Evolutionary conservation across 1,139 yeast genomes (phyloP), one percentile per base, ranked within the genome.

Genomic region (Kodamaea fungicola): DNA sequence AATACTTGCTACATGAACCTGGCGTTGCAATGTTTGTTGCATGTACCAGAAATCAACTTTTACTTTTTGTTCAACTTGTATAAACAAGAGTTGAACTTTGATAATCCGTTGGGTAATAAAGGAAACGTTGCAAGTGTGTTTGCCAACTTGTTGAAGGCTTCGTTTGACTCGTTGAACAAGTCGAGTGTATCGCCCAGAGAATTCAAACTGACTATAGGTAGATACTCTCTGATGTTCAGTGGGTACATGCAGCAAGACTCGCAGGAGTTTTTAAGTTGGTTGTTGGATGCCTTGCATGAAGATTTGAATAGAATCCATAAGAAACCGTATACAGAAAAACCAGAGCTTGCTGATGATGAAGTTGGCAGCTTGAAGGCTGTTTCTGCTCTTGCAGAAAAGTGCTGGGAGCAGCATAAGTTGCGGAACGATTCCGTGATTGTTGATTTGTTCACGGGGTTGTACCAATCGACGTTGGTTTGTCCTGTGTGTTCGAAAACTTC

Each of bases 1-100:
- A 92, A 92, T 55, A 85, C 96, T 0, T 92, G 98, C 57, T 92
- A 89, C 57, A 92, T 92, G 97, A 92, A 92, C 60, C 87, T 96
- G 10, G 97, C 97, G 0, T 65, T 92, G 38, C 98, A 92, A 57
- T 92, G 97, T 54, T 64, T 92, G 35, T 74, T 80, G 1, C 98
- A 92, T 54, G 74, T 90, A 8, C 96, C 96, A 1, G 97, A 89
- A 56, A 62, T 92, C 30, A 78, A 83, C 12, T 72, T 79, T 33
- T 92, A 88, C 57, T 92, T 92, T 52, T 59, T 75, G 33, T 78
- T 76, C 52, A 74, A 77, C 37, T 67, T 76, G n/a, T 85, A 70
- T 54, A 69, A 72, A 46, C 61, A 63, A 6, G 97, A 92, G 51
- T 62, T 92, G 34, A 92, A 92, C 52, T 51, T 64, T 3, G 69